Conservation (phyloP, 2,329 filamentous ascomycete species). For the Colletotrichum camelliae region DNA sequence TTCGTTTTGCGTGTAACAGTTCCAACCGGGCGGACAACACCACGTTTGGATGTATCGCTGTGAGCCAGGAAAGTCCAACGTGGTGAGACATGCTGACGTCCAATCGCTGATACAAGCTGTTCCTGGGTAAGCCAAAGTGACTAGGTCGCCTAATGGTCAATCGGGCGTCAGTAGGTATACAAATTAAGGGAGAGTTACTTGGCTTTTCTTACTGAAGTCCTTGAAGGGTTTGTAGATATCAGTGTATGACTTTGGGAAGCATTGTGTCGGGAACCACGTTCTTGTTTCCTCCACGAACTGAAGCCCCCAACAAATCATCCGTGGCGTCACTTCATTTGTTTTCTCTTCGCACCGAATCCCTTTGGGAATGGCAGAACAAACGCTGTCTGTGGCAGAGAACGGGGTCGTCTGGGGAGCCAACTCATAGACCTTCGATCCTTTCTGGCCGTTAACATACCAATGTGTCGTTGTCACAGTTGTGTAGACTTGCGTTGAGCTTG, state of each 20-base stretch:
- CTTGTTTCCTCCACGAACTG: background rate
- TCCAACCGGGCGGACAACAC: slow-evolving; percentile 3
- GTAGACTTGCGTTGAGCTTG: background rate
- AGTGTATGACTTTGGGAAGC: background rate
- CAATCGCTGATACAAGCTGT: background rate
- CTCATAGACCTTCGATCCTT: background rate
- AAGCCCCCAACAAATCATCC: background rate
- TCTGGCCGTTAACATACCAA: no score
- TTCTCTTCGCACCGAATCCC: background rate
- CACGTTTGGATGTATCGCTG: background rate
- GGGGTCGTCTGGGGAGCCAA: background rate
- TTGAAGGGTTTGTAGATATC: background rate
- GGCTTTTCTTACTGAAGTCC: background rate
- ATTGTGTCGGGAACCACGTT: background rate
- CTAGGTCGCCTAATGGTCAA: no score
- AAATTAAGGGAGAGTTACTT: no score
- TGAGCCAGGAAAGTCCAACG: no score
- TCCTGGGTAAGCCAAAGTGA: background rate
- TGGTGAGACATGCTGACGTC: no score
- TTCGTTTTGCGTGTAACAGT: no score
- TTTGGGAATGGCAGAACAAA: background rate
- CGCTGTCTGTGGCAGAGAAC: background rate
- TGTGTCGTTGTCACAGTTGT: background rate
- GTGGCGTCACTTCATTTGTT: background rate
- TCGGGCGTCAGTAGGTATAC: no score